These are phyloP conservation scores for Cordyceps fumosorosea DNA, from an alignment of 2,329 filamentous ascomycete species.

Conservation along the genomic window DNA sequence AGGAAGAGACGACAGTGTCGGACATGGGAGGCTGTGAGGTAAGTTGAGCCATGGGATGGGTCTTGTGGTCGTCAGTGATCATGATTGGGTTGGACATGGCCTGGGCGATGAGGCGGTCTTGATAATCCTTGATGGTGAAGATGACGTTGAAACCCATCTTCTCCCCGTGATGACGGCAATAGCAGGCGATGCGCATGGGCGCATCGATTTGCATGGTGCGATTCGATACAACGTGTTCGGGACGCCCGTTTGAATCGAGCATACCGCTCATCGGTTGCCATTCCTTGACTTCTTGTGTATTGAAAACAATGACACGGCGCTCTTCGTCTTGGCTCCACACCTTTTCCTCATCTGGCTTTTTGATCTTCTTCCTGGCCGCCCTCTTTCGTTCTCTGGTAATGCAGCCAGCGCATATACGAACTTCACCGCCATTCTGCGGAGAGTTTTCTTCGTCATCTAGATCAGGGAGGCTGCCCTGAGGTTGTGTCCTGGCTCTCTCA, in stretches of 20 bases:
- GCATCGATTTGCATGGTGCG: constrained; percentile 72
- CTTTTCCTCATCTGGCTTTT: constrained; percentile 88
- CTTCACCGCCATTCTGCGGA: constrained; percentile 83
- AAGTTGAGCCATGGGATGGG: constrained; percentile 42
- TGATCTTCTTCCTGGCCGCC: constrained; percentile 84
- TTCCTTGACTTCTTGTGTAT: constrained; percentile 79
- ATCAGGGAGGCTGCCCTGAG: constrained; percentile 30
- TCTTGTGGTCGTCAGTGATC: constrained; percentile 98
- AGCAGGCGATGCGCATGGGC: constrained; percentile 94
- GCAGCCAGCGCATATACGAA: constrained; percentile 87
- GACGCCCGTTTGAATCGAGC: constrained; percentile 34
- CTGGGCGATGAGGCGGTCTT: constrained; percentile 73
- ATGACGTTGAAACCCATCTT: constrained; percentile 90
- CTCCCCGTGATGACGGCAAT: constrained; percentile 90
- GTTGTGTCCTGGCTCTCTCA: constrained; percentile 40
- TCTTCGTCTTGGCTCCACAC: constrained; percentile 76
- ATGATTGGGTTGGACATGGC: constrained; percentile 83
- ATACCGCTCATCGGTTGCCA: constrained; percentile 61
- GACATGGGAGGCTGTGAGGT: constrained; percentile 23
- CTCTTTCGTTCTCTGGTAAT: constrained; percentile 87
- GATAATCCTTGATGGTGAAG: constrained; percentile 83
- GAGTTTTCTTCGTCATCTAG: constrained; percentile 58
- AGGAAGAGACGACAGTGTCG: constrained; percentile 22
- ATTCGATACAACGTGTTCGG: constrained; percentile 41
- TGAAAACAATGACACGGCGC: constrained; percentile 82